Base-by-base conservation (phyloP, 495 filamentous ascomycete genomes). In the Penicillium riverlandense region DNA sequence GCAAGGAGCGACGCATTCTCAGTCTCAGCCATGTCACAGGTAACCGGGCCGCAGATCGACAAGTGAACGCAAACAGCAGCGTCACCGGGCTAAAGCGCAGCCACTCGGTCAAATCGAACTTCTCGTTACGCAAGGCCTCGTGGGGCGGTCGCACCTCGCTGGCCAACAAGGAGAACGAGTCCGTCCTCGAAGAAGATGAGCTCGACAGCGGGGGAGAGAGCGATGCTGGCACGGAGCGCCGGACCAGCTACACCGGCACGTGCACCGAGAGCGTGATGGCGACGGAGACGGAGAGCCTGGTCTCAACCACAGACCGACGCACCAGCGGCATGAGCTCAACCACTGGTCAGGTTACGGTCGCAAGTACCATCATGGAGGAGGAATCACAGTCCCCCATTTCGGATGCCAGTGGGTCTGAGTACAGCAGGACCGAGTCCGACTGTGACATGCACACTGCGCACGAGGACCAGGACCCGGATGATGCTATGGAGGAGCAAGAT, bases 11-110 rank as follows among this genome's bases (percentile, higher is more conserved):
- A 3, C 82, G 92, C 9, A 96, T 96, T 49, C 76, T 91, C 34
- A 92, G 86, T 41, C 77, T 96, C 33, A 94, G 83, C 58, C 84
- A 95, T 58, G 90, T 97, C 13, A 85, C 76, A 7, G 80, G 83
- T 44, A 95, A 95, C 56, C 71, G 82, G 6, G 82, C 84, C 9
- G 52, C 53, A 8, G 71, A 81, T 48, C 82, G 80, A 52, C 76
- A 78, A 44, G 62, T 64, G 34, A 69, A 62, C 29, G 58, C 57
- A 33, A 70, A 60, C 44, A 64, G 69, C 29, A 69, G 73, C 10
- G 57, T 77, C 37, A 62, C 67, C 1, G 72, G 61, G 29, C 51
- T 85, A 42, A 82, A 85, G 58, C 78, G 84, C 37, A 85, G 82
- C 52, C 81, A 88, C 47, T 85, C 82, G 14, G 78, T 86, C 49